Evolutionary conservation across 2,329 filamentous ascomycete genomes (phyloP), one percentile per base, ranked within the genome.

Genomic region (Botrytis byssoidea): DNA sequence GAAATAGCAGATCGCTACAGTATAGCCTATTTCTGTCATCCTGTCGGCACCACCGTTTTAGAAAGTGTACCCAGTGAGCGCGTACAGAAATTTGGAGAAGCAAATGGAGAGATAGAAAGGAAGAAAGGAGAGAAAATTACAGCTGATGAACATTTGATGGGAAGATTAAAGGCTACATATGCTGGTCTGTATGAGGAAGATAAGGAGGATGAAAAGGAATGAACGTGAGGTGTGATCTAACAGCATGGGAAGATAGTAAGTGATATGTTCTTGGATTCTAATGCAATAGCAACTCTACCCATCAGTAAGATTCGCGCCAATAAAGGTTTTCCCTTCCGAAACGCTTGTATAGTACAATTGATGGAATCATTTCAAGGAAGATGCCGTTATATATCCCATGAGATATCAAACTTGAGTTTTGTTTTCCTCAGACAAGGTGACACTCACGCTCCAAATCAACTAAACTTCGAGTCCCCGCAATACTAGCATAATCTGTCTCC

Each of bases 11-110:
- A 88, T 74, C 83, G 90, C 66, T 92, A 92, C 79, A 90, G 88
- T 16, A 90, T 92, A 76, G 90, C 88, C 10, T 92, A 88, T 82
- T 92, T 92, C 82, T 91, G 89, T 76, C 90, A 92, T 79, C 90
- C 90, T 1, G 85, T 87, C 7, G 84, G 87, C 12, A 81, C 83
- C 1, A 86, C 85, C 14, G 81, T 85, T 60, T 82, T 92, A 68
- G 85, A 85, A 66, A 82, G 88, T 1, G 88, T 92, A 64, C 90
- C 90, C 14, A 92, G 90, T 79, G 84, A 87, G 75, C 82, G 86
- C 65, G 88, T 92, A 5, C 82, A 79, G 77, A 81, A 79, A 71
- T 85, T 84, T 71, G 37, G 37, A 68, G 77, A 73, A 73, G 75
- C 40, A 71, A 81, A 81, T 48, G 83, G 81, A 59, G 77, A 35